Base-by-base conservation (phyloP, 2,329 filamentous ascomycete genomes). In the Juglanconis oblonga region DNA sequence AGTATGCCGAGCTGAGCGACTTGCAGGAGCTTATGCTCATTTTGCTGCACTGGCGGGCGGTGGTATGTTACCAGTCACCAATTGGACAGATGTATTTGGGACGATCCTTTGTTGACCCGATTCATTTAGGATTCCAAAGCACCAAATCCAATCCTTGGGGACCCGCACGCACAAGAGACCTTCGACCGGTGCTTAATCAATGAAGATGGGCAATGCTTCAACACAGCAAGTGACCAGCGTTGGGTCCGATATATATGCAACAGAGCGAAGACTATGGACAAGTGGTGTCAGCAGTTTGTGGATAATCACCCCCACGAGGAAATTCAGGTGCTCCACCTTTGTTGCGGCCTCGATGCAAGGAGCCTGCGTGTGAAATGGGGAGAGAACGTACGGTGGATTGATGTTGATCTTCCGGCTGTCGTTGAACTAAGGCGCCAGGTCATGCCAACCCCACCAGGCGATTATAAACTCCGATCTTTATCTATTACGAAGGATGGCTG, bases 311-410 rank as follows among this genome's bases (percentile, higher is more conserved):
- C 59, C 13, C 32, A 33, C 5, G n/a, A 52, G 13, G 8, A 29
- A 6, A 42, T 62, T 5, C 62, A 61, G 36, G 62, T 64, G 31
- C 51, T 64, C 35, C 55, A 64, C 50, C 51, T 64, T 14, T 61
- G 59, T 24, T 62, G 59, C 44, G 62, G 62, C 11, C 56, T 64
- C 13, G 62, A 64, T 40, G 35, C 45, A 5, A 59, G 61, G 11
- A 54, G 42, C 53, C 40, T 52, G 38, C 58, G 61, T 4, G 42
- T 58, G 9, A 5, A 42, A 14, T 55, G 52, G 29, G 29, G 48
- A 2, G 51, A 52, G 29, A 58, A 47, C 24, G 59, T 62, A 33
- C 47, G 59, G 32, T 64, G 62, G 62, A 52, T 64, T 4, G 62
- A 64, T 6, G 49, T 62, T 2, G 62, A 64, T 29, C 5, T 54